Evolutionary conservation across 2,329 filamentous ascomycete genomes (phyloP), one percentile per base, ranked within the genome.

Genomic region (Cordyceps cateniannulata): DNA sequence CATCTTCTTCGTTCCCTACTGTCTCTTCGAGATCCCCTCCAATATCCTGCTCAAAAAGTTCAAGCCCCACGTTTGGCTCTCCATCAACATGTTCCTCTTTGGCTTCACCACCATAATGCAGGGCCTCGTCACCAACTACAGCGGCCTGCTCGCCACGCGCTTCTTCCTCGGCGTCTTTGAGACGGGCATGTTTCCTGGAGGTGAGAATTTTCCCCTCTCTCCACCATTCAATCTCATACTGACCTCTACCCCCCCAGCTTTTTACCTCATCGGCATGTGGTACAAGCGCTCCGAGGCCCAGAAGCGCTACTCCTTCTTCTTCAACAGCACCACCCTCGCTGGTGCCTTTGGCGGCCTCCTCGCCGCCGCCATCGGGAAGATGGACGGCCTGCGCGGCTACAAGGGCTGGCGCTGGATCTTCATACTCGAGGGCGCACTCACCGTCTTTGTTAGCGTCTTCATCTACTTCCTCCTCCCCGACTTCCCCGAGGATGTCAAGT

Each of bases 231-330:
- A 6, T 27, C 9, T 9, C 20, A 83, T 89, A 87, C 66, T 68
- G 53, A 69, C 63, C 48, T 1, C 1, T 27, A 67, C 62, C 51
- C 52, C 29, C 29, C 38, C 18, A 76, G 78, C 75, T 54, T 82
- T 89, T 70, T 89, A 92, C 69, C 76, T 93, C 8, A 86, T 92
- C 63, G 86, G 90, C 62, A 93, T 93, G 87, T 96, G 90, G 92
- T 99, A 98, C 68, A 86, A 87, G 62, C 85, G 93, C 62, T 80
- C 80, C 49, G 95, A 98, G 75, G 91, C 93, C 2, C 93, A 98
- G 75, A 91, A 91, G 69, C 86, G 95, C 32, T 97, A 93, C 76
- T 90, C 87, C 18, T 93, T 98, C 79, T 98, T 98, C 80, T 98
- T 98, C 79, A 87, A 84, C 69, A 90, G 83, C 29, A 93, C 90